Percentiles rank a stretch among this genome's conserved stretches.
phyloP scores from a whole-genome alignment of 2,329 filamentous ascomycete genomes.

The Dendryphion nanum region DNA sequence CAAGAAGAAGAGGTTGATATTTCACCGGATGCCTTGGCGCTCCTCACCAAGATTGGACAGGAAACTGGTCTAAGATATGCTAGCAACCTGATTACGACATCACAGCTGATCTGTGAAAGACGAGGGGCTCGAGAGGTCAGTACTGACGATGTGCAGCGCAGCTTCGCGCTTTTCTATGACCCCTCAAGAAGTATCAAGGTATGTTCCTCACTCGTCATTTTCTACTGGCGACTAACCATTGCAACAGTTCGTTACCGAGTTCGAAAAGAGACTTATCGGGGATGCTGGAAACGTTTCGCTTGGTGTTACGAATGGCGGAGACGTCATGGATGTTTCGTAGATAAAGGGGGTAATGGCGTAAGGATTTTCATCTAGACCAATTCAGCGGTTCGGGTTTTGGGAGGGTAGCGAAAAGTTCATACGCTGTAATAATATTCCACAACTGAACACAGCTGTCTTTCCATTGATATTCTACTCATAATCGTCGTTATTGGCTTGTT shows the following conservation, averaged over 20 bases:
- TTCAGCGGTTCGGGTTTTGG: too few species aligned
- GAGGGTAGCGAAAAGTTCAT: too few species aligned
- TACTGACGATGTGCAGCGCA: constrained; percentile 86
- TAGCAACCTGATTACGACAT: constrained; percentile 96
- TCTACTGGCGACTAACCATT: neutral
- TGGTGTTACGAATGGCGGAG: constrained; percentile 51
- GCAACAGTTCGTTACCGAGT: constrained; percentile 73
- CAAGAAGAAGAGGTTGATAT: constrained; percentile 96
- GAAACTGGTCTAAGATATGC: constrained; percentile 92
- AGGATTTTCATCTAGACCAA: too few species aligned
- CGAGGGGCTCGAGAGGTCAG: constrained; percentile 79
- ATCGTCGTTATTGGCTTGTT: too few species aligned
- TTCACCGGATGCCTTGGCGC: constrained; percentile 81
- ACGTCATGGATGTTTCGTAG: constrained; percentile 71
- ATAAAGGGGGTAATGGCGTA: too few species aligned
- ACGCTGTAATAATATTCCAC: too few species aligned
- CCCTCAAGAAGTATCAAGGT: constrained; percentile 76
- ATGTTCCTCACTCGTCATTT: constrained; percentile 6
- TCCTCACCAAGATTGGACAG: constrained; percentile 92
- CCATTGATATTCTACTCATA: too few species aligned
- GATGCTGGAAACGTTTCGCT: constrained; percentile 80
- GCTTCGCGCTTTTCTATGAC: constrained; percentile 93
- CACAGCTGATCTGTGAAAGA: constrained; percentile 83
- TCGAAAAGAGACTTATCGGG: constrained; percentile 89
- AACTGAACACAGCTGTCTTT: too few species aligned